phyloP scores from a whole-genome alignment of 768 basidiomycete genomes.

The Russula lepida region DNA sequence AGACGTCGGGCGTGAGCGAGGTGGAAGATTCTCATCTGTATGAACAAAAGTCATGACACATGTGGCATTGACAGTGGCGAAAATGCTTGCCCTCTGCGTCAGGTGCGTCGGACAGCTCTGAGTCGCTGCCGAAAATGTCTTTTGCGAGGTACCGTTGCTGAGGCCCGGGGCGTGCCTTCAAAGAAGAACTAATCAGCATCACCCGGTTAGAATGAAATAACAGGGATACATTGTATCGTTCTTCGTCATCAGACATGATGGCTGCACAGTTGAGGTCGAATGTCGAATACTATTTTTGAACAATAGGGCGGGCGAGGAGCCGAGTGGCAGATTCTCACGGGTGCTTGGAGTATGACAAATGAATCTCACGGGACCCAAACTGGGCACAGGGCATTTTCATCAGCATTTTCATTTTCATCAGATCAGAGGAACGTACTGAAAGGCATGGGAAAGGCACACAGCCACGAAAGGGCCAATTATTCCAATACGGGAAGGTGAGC shows the following conservation, averaged over 20 bases:
- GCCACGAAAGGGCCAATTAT: no score
- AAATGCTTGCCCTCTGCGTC: conserved; percentile 12
- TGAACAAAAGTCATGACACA: not conserved
- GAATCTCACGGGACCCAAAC: no score
- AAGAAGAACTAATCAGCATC: not conserved
- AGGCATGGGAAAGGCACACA: no score
- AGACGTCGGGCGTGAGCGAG: conserved; percentile 29
- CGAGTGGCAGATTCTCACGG: not conserved
- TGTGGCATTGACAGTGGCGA: not conserved
- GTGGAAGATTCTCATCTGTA: conserved; percentile 34
- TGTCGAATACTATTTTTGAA: no score
- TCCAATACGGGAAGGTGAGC: no score
- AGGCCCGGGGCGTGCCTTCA: conserved; percentile 1
- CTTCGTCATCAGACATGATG: conserved; percentile 17
- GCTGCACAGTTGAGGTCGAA: not conserved
- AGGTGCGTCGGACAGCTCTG: conserved; percentile 15
- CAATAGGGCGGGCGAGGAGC: no score
- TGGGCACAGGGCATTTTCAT: no score
- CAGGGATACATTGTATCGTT: not conserved
- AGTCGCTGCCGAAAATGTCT: conserved; percentile 18
- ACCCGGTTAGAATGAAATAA: not conserved
- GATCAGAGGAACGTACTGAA: no score
- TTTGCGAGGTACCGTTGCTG: conserved; percentile 18
- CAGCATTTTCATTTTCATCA: no score
- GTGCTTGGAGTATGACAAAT: no score